Base-by-base conservation (phyloP, 2,329 filamentous ascomycete genomes). In the Aspergillus ochraceus region DNA sequence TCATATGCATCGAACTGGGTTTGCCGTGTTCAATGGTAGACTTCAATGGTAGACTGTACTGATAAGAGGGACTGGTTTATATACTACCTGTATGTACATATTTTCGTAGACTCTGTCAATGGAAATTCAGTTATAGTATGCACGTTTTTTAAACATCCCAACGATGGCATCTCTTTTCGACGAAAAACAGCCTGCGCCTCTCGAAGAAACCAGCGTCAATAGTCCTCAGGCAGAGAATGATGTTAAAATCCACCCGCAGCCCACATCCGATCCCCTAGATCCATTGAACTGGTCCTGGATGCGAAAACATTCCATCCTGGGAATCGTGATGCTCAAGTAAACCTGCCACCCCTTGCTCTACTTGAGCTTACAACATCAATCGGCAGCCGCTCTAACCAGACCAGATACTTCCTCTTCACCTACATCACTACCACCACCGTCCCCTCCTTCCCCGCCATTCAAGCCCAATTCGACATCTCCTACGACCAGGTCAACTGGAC, bases 351-450 rank as follows among this genome's bases (percentile, higher is more conserved):
- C 29, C 22, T 54, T 9, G 6, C 26, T 9, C 4, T 4, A 12
- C 32, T 12, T 36, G 32, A 36, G 17, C 14, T 3, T 36, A 36
- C 32, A 36, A 36, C 32, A 5, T 36, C 32, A 52, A 54, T 17
- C 6, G 2, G 6, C 6, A 20, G 11, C 6, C 17, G 10, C n/a
- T 29, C 10, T 39, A 24, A 42, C 20, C 36, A 53, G 9, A 58
- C 17, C 36, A 83, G 80, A 62, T 84, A 85, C 65, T 86, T 85
- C 66, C 72, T 86, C 62, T 84, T 86, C 72, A 85, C 84, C 17
- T 86, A 85, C 71, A 77, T 85, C 60, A 85, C 83, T 0, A 86
- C 83, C 1, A 83, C 81, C 0, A 83, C 83, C 0, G 81, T 86
- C 1, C 82, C 83, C 2, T 83, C 83, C 0, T 86, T 84, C 61